These are phyloP conservation scores for Zarea fungicola DNA, from an alignment of 2,329 filamentous ascomycete genomes.

Conservation along the genomic window DNA sequence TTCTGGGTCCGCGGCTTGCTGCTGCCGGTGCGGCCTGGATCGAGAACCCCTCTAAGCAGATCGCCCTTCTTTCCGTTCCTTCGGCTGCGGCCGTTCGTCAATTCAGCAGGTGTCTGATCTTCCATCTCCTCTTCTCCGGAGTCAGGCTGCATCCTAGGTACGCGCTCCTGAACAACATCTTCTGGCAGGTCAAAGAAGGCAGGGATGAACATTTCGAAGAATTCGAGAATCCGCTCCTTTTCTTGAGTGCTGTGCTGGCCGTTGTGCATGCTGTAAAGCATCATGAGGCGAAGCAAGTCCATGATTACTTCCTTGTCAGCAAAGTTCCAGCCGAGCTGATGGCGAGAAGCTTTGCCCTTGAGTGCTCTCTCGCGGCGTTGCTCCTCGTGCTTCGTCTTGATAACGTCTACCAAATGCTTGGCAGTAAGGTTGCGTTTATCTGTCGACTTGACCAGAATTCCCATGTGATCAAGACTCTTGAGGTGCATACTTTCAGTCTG, in stretches of 20 bases:
- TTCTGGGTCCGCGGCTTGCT: conserved; percentile 66
- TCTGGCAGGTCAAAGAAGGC: conserved; percentile 72
- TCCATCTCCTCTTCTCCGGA: conserved; percentile 75
- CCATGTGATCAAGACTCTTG: conserved; percentile 95
- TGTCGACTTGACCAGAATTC: conserved; percentile 77
- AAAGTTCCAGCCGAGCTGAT: conserved; percentile 74
- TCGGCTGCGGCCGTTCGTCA: conserved; percentile 62
- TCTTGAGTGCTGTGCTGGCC: conserved; percentile 67
- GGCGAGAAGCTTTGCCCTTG: conserved; percentile 55
- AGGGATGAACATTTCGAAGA: conserved; percentile 71
- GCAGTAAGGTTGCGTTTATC: conserved; percentile 90
- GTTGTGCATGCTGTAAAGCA: conserved; percentile 61
- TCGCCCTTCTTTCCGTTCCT: conserved; percentile 74
- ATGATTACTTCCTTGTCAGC: conserved; percentile 63
- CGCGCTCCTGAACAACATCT: conserved; percentile 60
- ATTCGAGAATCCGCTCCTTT: conserved; percentile 67
- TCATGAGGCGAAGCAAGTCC: conserved; percentile 57
- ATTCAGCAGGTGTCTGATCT: conserved; percentile 64
- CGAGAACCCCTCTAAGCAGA: conserved; percentile 79
- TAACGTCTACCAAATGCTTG: conserved; percentile 84
- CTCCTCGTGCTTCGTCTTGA: conserved; percentile 90
- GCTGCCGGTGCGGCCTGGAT: conserved; percentile 68
- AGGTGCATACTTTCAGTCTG: conserved; percentile 94
- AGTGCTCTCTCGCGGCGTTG: conserved; percentile 67
- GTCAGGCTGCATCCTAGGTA: conserved; percentile 64